Evolutionary conservation across 2,329 filamentous ascomycete species (phyloP), one percentile per base, ranked within the genome.

Genomic region (Myriosclerotinia scirpicola): DNA sequence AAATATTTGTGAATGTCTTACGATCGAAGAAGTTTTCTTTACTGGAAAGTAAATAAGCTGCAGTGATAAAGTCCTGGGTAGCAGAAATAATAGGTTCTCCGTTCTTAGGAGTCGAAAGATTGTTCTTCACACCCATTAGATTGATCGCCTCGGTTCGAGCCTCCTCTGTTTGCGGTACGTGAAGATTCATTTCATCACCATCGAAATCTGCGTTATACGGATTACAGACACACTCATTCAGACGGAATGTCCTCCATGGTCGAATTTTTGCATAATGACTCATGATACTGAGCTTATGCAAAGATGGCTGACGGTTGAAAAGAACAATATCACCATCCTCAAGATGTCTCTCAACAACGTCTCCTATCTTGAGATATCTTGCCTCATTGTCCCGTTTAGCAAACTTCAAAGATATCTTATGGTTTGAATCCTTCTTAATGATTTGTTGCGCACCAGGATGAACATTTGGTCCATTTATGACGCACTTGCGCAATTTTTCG

Each of bases 181-280:
- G 95, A 58, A 99, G 80, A 74, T 99, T 99, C 95, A 99, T 99
- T 78, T 99, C 95, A 73, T 99, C 95, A 68, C 95, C 95, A 74
- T 99, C 95, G 73, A 99, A 99, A 85, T 99, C 95, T 66, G 95
- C 95, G 73, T 99, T 99, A 83, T 99, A 99, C 4, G 95, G 95
- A 69, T 91, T 93, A 79, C 95, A 99, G 1, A 97, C 95, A 85
- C 95, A 99, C 77, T 99, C 95, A 76, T 99, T 99, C 22, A 99
- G 84, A 65, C 95, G 90, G 77, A 99, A 98, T 0, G 95, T 99
- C 78, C 93, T 88, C 89, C 95, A 96, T 0, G 94, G 95, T 60
- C 95, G 87, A 59, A 99, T 87, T 78, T 97, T 97, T 73, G 90
- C 95, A 75, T 90, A 88, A 81, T 99, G 95, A 75, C 91, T 94